phyloP scores from a whole-genome alignment of 202 grass and related monocot species.

The Cymbopogon flexuosus region DNA sequence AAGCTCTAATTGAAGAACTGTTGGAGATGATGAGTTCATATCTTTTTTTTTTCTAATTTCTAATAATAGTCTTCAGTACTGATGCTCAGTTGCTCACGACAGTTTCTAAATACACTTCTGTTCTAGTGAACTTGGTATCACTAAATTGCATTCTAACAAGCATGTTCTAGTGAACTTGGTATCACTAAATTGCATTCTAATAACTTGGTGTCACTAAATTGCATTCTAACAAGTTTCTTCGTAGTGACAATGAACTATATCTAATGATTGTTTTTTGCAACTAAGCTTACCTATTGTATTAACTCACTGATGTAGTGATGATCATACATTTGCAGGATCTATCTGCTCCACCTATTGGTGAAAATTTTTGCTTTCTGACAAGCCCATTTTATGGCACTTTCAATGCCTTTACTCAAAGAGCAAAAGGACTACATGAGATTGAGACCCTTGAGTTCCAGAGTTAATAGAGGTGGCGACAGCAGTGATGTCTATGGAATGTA shows the following conservation, averaged over 20 bases:
- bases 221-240: background rate
- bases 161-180: background rate
- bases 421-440: slow-evolving; percentile 20
- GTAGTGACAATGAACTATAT: background rate
- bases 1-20: slow-evolving; percentile 11
- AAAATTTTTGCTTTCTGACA: slow-evolving; percentile 11
- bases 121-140: slow-evolving; percentile 6
- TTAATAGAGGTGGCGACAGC: background rate
- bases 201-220: background rate
- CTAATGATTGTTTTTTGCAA: background rate
- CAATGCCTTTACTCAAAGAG: slow-evolving; percentile 9
- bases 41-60: background rate
- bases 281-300: slow-evolving; percentile 17
- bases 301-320: background rate
- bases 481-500: background rate
- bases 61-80: background rate
- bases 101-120: background rate
- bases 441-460: slow-evolving; percentile 17
- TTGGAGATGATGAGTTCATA: background rate
- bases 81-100: too few relatives aligned
- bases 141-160: background rate
- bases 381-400: slow-evolving; percentile 8
- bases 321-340: slow-evolving; percentile 38
- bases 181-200: too few relatives aligned
- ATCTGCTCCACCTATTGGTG: slow-evolving; percentile 13